phyloP scores from a whole-genome alignment of 2,329 filamentous ascomycete genomes.

The Fusarium temperatum region DNA sequence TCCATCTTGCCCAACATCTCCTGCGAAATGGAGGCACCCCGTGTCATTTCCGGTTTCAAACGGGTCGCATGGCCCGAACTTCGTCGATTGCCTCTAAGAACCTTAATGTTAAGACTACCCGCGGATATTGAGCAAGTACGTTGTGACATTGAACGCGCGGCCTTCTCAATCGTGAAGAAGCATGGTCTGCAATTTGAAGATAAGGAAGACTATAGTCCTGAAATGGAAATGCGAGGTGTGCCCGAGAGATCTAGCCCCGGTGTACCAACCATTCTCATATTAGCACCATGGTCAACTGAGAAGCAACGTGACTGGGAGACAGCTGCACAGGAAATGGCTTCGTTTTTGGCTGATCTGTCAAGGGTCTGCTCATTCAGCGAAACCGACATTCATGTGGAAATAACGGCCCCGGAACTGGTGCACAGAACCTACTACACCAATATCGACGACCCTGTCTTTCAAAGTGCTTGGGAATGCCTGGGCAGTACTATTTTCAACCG shows the following conservation, averaged over 20 bases:
- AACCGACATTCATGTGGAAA: background rate
- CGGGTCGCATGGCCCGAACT: background rate
- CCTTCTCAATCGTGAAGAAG: background rate
- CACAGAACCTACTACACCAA: background rate
- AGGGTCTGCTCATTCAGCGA: background rate
- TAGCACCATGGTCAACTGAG: background rate
- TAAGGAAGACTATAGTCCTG: rapidly evolving
- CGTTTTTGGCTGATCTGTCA: background rate
- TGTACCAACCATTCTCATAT: background rate
- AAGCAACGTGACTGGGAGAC: background rate
- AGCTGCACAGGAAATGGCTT: background rate
- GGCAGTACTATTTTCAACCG: background rate
- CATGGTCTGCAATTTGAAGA: background rate
- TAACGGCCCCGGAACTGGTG: background rate
- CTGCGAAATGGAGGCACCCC: rapidly evolving
- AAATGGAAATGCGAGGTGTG: background rate
- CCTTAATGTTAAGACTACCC: no score
- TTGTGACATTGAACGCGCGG: rapidly evolving
- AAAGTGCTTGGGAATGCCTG: background rate
- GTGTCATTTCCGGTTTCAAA: background rate
- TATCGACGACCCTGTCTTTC: background rate
- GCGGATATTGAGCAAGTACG: background rate
- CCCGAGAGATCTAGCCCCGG: rapidly evolving
- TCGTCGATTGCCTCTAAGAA: background rate
- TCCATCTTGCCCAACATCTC: background rate